These are phyloP conservation scores for Euphorbia schlechtendalii DNA, from an alignment of 441 rosid genomes.

Conservation along the genomic window DNA sequence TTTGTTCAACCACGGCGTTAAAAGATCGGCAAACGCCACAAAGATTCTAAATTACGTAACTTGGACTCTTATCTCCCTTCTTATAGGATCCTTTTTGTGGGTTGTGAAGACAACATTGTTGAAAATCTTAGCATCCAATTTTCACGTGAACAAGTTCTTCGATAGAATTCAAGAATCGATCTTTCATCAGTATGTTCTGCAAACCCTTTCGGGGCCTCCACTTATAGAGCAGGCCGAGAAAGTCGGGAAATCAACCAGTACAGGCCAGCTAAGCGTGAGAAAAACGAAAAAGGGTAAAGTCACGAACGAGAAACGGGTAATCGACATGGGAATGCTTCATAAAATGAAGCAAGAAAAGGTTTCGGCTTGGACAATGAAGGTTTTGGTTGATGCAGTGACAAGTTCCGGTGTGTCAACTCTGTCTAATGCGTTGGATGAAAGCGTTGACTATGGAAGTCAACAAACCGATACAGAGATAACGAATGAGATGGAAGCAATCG, in stretches of 20 bases:
- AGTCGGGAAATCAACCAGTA: conserved; percentile 38
- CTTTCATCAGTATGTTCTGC: conserved; percentile 73
- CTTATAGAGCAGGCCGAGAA: conserved; percentile 59
- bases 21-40: conserved; percentile 33
- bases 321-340: conserved; percentile 72
- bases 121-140: conserved; percentile 73
- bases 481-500: conserved; percentile 72
- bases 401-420: conserved; percentile 64
- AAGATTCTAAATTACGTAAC: conserved; percentile 43
- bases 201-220: conserved; percentile 72
- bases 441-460: conserved; percentile 22
- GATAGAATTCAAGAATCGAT: conserved; percentile 85
- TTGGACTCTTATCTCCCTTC: conserved; percentile 57
- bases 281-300: conserved; percentile 36
- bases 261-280: conserved; percentile 47
- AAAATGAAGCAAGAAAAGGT: conserved; percentile 78
- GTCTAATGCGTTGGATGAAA: conserved; percentile 58
- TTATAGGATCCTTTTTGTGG: conserved; percentile 60
- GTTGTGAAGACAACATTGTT: conserved; percentile 57
- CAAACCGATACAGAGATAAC: conserved; percentile 60
- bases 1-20: conserved; percentile 38
- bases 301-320: conserved; percentile 41
- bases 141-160: conserved; percentile 73
- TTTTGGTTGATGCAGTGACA: conserved; percentile 69
- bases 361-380: conserved; percentile 86